Conservation (phyloP, 495 filamentous ascomycete genomes). For the Aspergillus nidulans region DNA sequence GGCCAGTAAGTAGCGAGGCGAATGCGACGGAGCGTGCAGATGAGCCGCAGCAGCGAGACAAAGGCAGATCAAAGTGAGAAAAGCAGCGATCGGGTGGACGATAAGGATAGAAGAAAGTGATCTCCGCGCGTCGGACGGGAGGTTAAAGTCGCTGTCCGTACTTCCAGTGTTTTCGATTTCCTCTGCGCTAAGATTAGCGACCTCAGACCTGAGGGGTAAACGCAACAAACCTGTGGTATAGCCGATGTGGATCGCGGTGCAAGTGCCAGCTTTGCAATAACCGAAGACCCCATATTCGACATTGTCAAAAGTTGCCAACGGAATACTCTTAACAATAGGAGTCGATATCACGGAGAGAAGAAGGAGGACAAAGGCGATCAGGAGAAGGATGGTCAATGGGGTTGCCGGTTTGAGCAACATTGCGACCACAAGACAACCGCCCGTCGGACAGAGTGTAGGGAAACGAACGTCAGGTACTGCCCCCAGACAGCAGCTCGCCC, state of each 20-base stretch:
- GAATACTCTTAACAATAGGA: slow-evolving; percentile 81
- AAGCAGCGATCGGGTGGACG: slow-evolving; percentile 84
- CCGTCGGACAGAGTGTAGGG: background rate
- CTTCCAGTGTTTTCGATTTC: slow-evolving; percentile 38
- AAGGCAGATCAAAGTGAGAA: slow-evolving; percentile 81
- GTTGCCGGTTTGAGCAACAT: slow-evolving; percentile 85
- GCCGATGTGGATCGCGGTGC: slow-evolving; percentile 73
- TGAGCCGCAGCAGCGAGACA: slow-evolving; percentile 76
- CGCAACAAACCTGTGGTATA: slow-evolving; percentile 73
- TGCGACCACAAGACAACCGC: slow-evolving; percentile 20
- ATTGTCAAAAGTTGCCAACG: slow-evolving; percentile 69
- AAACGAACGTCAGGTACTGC: slow-evolving; percentile 1
- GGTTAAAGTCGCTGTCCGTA: slow-evolving; percentile 56
- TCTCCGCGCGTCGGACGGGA: slow-evolving; percentile 67
- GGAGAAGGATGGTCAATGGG: slow-evolving; percentile 79
- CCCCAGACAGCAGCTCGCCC: slow-evolving; percentile 11
- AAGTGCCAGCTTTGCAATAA: slow-evolving; percentile 63
- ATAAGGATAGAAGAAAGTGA: slow-evolving; percentile 90
- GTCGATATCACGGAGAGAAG: slow-evolving; percentile 89
- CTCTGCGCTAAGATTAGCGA: slow-evolving; percentile 25
- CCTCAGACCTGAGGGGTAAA: slow-evolving; percentile 8
- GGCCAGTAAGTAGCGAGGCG: slow-evolving; percentile 77
- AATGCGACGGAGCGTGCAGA: slow-evolving; percentile 88
- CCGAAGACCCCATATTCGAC: slow-evolving; percentile 92
- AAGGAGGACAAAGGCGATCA: slow-evolving; percentile 79